These are phyloP conservation scores for Lyophyllum semitale DNA, from an alignment of 768 basidiomycete genomes.

Conservation along the genomic window DNA sequence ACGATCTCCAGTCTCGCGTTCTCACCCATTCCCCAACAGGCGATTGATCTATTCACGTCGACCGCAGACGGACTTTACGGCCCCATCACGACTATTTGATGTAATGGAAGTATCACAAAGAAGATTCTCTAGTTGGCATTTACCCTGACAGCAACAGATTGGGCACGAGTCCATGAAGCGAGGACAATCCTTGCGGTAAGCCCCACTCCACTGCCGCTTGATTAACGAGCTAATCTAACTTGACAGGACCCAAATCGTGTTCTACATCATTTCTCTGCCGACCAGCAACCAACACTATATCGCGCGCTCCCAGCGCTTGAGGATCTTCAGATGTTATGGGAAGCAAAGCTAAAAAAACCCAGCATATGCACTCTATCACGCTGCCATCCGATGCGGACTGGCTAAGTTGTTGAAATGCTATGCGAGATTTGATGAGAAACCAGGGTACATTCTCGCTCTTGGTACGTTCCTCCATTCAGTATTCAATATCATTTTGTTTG, in stretches of 20 bases:
- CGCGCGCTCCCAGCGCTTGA: slow-evolving; percentile 27
- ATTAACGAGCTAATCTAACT: neutral
- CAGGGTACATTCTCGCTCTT: slow-evolving; percentile 22
- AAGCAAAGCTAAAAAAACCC: slow-evolving; percentile 16
- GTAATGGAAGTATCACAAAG: neutral
- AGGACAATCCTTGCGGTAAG: slow-evolving; percentile 2
- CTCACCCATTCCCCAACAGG: slow-evolving; percentile 1
- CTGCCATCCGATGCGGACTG: slow-evolving; percentile 20
- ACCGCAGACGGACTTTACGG: slow-evolving; percentile 1
- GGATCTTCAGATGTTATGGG: slow-evolving; percentile 27
- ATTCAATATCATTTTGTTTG: too few species aligned
- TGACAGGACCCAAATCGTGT: slow-evolving; percentile 20
- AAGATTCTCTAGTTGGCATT: slow-evolving; percentile 11
- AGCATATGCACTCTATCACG: slow-evolving; percentile 16
- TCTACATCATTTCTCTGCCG: slow-evolving; percentile 24
- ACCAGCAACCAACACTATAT: slow-evolving; percentile 24
- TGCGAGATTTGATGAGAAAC: slow-evolving; percentile 18
- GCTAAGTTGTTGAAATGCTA: slow-evolving; percentile 26
- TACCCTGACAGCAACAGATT: slow-evolving; percentile 1
- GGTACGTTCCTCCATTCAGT: slow-evolving; percentile 23
- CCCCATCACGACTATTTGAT: slow-evolving; percentile 9
- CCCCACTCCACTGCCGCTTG: neutral
- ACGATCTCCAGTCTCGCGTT: slow-evolving; percentile 14
- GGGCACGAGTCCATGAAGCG: slow-evolving; percentile 3
- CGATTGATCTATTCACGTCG: slow-evolving; percentile 10